A percentile compares a stretch with the other conserved stretches of the same genome.
Evolutionary conservation across 1,139 yeast genomes (phyloP).

Genomic region (Zhuliangozyma parablackwelliae): DNA sequence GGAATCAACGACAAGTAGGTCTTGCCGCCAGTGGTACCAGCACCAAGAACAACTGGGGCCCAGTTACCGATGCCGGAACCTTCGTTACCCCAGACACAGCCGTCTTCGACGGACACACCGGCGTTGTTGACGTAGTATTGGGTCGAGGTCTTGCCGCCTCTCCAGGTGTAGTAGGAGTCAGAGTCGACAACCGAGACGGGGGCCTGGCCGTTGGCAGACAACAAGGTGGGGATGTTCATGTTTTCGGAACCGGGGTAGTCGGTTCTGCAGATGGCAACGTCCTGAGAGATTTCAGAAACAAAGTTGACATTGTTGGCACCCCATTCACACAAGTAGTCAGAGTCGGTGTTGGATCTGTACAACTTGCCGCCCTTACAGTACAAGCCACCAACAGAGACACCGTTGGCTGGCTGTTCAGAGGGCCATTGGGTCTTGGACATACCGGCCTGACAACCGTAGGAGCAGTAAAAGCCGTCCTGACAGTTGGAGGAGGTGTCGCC

Average conservation of each 20-base stretch:
- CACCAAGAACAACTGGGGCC: slow-evolving; percentile 80
- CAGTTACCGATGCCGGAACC: slow-evolving; percentile 74
- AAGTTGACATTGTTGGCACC: slow-evolving; percentile 62
- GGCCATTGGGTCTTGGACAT: slow-evolving; percentile 93
- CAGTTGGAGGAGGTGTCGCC: slow-evolving; percentile 68
- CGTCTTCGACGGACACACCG: slow-evolving; percentile 68
- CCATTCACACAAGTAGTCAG: slow-evolving; percentile 72
- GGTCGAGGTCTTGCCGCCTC: slow-evolving; percentile 63
- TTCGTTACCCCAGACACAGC: slow-evolving; percentile 70
- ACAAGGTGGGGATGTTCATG: slow-evolving; percentile 77
- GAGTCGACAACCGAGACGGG: slow-evolving; percentile 66
- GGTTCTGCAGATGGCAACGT: slow-evolving; percentile 78
- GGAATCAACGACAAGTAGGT: slow-evolving; percentile 76
- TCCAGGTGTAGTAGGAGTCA: slow-evolving; percentile 59
- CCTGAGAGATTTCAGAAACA: slow-evolving; percentile 48
- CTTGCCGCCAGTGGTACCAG: slow-evolving; percentile 59
- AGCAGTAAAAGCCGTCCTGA: slow-evolving; percentile 73
- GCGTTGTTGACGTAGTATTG: slow-evolving; percentile 82
- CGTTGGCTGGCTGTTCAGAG: slow-evolving; percentile 60
- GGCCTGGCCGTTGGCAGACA: slow-evolving; percentile 51
- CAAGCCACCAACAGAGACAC: slow-evolving; percentile 79
- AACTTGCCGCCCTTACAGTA: slow-evolving; percentile 64
- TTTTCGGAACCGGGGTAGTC: slow-evolving; percentile 89
- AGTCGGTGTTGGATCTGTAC: slow-evolving; percentile 58
- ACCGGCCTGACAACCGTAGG: slow-evolving; percentile 86